These are phyloP conservation scores for Straminergon stramineum DNA, from an alignment of 225 moss, liverwort and hornwort genomes.

Conservation along the genomic window DNA sequence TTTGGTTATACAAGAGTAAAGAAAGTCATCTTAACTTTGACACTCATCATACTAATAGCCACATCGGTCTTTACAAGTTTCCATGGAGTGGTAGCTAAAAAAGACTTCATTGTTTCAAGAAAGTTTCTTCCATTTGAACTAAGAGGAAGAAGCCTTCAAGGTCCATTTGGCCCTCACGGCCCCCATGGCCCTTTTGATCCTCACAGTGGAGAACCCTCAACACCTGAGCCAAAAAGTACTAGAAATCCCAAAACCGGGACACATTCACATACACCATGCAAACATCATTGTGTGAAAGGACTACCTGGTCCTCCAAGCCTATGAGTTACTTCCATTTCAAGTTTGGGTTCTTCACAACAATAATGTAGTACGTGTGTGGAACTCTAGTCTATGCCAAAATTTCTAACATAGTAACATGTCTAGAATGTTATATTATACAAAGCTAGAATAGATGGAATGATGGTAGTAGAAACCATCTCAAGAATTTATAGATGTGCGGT, in stretches of 20 bases:
- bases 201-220: neutral
- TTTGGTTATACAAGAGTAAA: too few species aligned
- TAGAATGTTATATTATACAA: neutral
- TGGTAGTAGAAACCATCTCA: neutral
- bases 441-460: neutral
- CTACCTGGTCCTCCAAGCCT: neutral
- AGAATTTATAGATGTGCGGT: neutral
- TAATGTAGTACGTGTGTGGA: neutral
- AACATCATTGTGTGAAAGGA: neutral
- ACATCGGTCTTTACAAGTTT: neutral
- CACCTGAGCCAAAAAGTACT: neutral
- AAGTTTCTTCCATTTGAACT: neutral
- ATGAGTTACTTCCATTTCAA: too few species aligned
- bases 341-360: too few species aligned
- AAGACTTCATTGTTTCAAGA: fast-evolving
- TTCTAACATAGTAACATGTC: neutral
- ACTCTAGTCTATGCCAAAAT: neutral
- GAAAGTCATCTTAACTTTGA: neutral
- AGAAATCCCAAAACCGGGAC: neutral
- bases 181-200: neutral
- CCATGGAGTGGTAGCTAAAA: fast-evolving
- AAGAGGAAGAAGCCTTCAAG: neutral
- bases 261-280: neutral
- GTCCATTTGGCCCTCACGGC: neutral
- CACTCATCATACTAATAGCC: neutral